Evolutionary conservation across 371 early-diverging fungal genomes (phyloP).

Genomic region (Agmasoma carcini): DNA sequence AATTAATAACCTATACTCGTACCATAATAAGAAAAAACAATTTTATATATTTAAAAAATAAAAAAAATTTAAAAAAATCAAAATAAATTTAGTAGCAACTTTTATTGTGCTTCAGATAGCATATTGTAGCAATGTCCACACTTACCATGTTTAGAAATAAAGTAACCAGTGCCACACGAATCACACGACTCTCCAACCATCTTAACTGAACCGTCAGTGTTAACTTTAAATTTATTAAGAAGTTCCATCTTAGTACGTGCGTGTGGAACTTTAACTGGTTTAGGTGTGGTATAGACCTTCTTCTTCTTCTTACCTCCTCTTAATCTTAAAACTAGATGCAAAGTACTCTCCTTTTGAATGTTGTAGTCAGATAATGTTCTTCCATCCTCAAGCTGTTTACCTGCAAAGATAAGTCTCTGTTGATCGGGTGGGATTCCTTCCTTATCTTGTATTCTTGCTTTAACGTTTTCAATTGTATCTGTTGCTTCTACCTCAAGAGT

Average conservation of each 20-base stretch:
- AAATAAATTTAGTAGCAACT: background rate
- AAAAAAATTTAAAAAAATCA: too few relatives aligned
- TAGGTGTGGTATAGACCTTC: constrained; percentile 51
- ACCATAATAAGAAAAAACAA: too few relatives aligned
- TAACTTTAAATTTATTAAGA: constrained; percentile 77
- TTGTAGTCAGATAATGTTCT: constrained; percentile 59
- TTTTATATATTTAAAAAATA: too few relatives aligned
- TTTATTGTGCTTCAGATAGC: background rate
- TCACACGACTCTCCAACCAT: constrained; percentile 80
- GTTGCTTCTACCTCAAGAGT: constrained; percentile 86
- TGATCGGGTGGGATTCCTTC: constrained; percentile 98
- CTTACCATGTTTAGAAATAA: constrained; percentile 69
- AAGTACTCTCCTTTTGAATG: constrained; percentile 86
- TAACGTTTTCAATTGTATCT: constrained; percentile 83
- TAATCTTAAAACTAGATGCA: constrained; percentile 78
- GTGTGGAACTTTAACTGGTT: constrained; percentile 43
- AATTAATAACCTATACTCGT: too few relatives aligned
- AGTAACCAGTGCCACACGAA: constrained; percentile 89
- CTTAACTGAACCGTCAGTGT: constrained; percentile 77
- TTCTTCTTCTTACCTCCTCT: constrained; percentile 50
- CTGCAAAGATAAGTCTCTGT: constrained; percentile 97
- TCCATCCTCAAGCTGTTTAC: constrained; percentile 84
- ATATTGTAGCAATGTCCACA: constrained; percentile 41
- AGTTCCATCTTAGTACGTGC: constrained; percentile 71
- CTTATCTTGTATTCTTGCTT: constrained; percentile 92